Percentiles rank a stretch among this genome's conserved stretches.
phyloP scores from a whole-genome alignment of 2,329 filamentous ascomycete species.

The Exophiala sp. region DNA sequence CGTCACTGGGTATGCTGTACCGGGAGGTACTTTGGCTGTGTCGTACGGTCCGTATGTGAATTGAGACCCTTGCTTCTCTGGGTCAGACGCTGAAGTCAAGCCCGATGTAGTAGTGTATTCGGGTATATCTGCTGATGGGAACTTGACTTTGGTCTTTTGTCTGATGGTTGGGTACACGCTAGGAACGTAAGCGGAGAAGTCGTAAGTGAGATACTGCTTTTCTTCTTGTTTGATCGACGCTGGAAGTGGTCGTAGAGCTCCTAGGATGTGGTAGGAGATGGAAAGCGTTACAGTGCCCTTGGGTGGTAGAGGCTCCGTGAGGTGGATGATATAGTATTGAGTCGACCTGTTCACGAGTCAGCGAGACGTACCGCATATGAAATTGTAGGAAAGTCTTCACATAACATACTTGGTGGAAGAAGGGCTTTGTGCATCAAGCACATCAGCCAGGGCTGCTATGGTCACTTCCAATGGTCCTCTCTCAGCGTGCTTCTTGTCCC shows the following conservation, averaged over 20 bases:
- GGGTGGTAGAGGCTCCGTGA: constrained; percentile 69
- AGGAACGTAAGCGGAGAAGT: constrained; percentile 76
- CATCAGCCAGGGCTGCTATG: constrained; percentile 56
- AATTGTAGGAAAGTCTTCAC: constrained; percentile 38
- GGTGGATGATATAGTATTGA: constrained; percentile 78
- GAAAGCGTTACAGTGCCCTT: constrained; percentile 76
- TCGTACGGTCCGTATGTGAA: constrained; percentile 87
- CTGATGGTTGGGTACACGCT: constrained; percentile 81
- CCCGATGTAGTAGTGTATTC: constrained; percentile 72
- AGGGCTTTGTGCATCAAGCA: constrained; percentile 40
- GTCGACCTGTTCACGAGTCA: constrained; percentile 48
- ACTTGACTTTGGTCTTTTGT: constrained; percentile 96
- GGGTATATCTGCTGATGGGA: constrained; percentile 68
- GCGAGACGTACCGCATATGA: constrained; percentile 27
- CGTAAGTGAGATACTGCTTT: constrained; percentile 77
- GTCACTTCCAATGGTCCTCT: constrained; percentile 64
- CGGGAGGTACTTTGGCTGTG: constrained; percentile 63
- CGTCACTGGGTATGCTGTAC: constrained; percentile 63
- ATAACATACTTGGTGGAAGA: constrained; percentile 44
- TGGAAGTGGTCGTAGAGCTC: constrained; percentile 73
- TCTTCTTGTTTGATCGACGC: constrained; percentile 76
- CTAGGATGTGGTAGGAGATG: constrained; percentile 77
- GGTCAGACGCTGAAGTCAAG: constrained; percentile 55
- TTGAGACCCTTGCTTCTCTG: constrained; percentile 75
- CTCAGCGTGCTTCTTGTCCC: constrained; percentile 75